These are phyloP conservation scores for Parafenestella ontariensis DNA, from an alignment of 2,329 filamentous ascomycete species.

Conservation along the genomic window DNA sequence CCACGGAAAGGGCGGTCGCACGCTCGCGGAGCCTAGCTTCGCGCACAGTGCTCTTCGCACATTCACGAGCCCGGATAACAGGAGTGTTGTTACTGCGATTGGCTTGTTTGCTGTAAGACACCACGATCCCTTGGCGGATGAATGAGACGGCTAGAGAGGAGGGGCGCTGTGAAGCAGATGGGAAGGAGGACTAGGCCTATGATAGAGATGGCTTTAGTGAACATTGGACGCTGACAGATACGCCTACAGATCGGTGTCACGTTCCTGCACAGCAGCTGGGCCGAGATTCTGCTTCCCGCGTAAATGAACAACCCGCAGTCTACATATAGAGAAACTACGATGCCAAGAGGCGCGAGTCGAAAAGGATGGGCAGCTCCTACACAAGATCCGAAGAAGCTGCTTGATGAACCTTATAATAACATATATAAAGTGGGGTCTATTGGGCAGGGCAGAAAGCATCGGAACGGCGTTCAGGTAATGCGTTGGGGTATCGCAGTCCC, in stretches of 20 bases:
- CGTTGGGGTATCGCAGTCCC: background rate
- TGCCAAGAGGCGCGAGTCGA: slow-evolving; percentile 1
- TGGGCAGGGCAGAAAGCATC: slow-evolving; percentile 5
- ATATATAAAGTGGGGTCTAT: slow-evolving; percentile 3
- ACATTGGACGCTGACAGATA: slow-evolving; percentile 23
- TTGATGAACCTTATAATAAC: background rate
- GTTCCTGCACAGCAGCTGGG: slow-evolving; percentile 62
- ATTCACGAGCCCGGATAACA: slow-evolving; percentile 57
- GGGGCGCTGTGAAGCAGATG: background rate
- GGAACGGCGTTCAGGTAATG: slow-evolving; percentile 26
- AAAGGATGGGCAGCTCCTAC: background rate
- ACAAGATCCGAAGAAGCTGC: background rate
- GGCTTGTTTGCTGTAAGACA: slow-evolving; percentile 60
- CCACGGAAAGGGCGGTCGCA: slow-evolving; percentile 35
- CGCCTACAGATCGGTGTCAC: slow-evolving; percentile 56
- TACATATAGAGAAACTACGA: background rate
- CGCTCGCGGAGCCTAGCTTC: slow-evolving; percentile 47
- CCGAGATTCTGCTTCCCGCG: slow-evolving; percentile 58
- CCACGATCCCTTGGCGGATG: background rate
- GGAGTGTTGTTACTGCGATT: slow-evolving; percentile 56
- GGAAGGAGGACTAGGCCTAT: slow-evolving; percentile 3
- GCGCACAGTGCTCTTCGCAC: slow-evolving; percentile 49
- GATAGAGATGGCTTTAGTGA: slow-evolving; percentile 1
- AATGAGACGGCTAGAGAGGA: background rate
- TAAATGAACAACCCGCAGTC: slow-evolving; percentile 38